Evolutionary conservation across 805 yeast species (phyloP).

Genomic region (Debaryomyces tyrocola): DNA sequence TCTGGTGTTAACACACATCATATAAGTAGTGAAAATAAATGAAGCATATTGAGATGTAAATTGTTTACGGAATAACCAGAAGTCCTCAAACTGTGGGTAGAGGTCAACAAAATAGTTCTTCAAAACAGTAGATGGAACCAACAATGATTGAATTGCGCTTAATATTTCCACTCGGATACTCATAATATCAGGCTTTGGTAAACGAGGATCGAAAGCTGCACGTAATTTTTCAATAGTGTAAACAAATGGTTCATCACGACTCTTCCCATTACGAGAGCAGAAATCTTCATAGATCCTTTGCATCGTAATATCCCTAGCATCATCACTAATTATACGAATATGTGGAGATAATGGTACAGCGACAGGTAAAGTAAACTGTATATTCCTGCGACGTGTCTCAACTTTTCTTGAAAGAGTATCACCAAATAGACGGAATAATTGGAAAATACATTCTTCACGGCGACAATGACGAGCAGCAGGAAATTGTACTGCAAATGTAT

Average conservation of each 20-base stretch:
- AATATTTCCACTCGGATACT: conserved; percentile 89
- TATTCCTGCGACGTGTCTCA: conserved; percentile 82
- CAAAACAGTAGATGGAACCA: conserved; percentile 83
- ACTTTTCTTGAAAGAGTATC: conserved; percentile 77
- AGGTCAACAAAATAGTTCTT: conserved; percentile 71
- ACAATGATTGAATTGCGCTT: conserved; percentile 81
- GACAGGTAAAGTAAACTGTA: conserved; percentile 82
- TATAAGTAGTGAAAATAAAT: conserved; percentile 85
- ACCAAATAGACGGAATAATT: conserved; percentile 84
- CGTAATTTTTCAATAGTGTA: conserved; percentile 82
- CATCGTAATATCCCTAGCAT: conserved; percentile 70
- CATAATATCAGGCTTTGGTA: conserved; percentile 89
- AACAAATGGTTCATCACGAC: conserved; percentile 87
- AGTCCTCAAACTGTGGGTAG: conserved; percentile 82
- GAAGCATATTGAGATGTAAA: conserved; percentile 94
- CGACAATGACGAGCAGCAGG: conserved; percentile 98
- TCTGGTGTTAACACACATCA: conserved; percentile 90
- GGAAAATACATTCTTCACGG: conserved; percentile 93
- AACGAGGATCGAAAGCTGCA: conserved; percentile 89
- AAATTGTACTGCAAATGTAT: conserved; percentile 92
- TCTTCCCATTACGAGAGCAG: conserved; percentile 70
- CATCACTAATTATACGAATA: conserved; percentile 85
- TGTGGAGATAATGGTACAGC: conserved; percentile 96
- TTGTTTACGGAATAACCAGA: conserved; percentile 95
- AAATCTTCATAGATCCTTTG: conserved; percentile 85